Evolutionary conservation across 345 rosid species (phyloP), one percentile per base, ranked within the genome.

Genomic region (Kandelia obovata): DNA sequence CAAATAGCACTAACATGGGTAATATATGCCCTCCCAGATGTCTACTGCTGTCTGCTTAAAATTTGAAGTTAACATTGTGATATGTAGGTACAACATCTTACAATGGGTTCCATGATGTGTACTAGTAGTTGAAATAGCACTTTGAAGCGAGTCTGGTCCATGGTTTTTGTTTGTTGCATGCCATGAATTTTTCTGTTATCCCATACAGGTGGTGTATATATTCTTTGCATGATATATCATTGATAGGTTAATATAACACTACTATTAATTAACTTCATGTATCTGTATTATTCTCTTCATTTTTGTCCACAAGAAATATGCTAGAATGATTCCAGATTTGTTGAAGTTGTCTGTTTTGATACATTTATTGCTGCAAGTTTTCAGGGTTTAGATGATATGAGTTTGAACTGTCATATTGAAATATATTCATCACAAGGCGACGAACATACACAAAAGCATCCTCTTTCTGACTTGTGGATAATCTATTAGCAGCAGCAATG

Each of bases 1-100:
- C 97, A 92, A 43, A 85, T 95, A 82, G 99, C 99, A 69, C 78
- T 95, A 66, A 92, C 99, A 76, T 95, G 99, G 99, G 99, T 95
- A 88, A 77, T 70, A 11, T 30, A 27, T 55, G n/a, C 53, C 65
- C 60, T 56, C 68, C 71, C 62, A 2, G 51, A 37, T 61, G 49
- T 20, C 59, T 51, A 15, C 10, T 66, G 23, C 27, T 32, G 37
- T 13, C 53, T 61, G 21, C 63, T 37, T 46, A 52, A 35, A 66
- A 6, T 39, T 35, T 55, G 3, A 26, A 21, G 13, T 51, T 53
- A 37, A 6, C 21, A 6, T 20, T 59, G 28, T 55, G 58, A 55
- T 32, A 43, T 11, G 49, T 43, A 43, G 49, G 49, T 19, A 43
- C 19, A 43, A 17, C 17, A 43, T 43, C 49, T 43, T 43, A 43